Percentiles rank a stretch among this genome's conserved stretches.
Conservation (phyloP, 2,329 filamentous ascomycete genomes). For the Pyrenophora tritici-repentis region DNA sequence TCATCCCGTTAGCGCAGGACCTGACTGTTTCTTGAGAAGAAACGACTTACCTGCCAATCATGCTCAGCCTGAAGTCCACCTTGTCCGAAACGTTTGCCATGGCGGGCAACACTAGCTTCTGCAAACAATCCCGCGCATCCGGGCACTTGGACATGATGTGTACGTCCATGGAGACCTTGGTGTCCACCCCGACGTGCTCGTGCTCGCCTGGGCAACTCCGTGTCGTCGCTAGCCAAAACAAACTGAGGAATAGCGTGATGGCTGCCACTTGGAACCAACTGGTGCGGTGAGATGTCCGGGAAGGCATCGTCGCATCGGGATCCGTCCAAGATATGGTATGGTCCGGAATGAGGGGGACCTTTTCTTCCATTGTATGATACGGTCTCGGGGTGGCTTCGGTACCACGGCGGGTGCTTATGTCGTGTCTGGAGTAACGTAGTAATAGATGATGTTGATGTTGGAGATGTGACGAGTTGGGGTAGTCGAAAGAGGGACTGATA, state of each 20-base stretch:
- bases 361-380: conserved; percentile 32
- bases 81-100: conserved; percentile 84
- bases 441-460: conserved; percentile 1
- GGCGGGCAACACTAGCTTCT: conserved; percentile 77
- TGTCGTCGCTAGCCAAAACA: conserved; percentile 39
- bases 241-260: conserved; percentile 31
- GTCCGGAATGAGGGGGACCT: conserved; percentile 36
- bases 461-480: conserved; percentile 4
- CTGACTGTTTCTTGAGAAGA: background rate
- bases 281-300: conserved; percentile 11
- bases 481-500: conserved; percentile 15
- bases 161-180: conserved; percentile 77
- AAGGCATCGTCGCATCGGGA: conserved; percentile 19
- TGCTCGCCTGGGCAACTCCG: conserved; percentile 38
- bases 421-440: conserved; percentile 1
- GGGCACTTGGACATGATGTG: conserved; percentile 97
- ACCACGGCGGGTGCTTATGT: too few relatives aligned
- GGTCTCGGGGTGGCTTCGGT: conserved; percentile 1
- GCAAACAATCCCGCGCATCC: conserved; percentile 83
- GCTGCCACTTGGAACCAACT: conserved; percentile 33
- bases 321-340: conserved; percentile 6
- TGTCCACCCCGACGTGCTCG: conserved; percentile 27
- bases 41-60: conserved; percentile 73
- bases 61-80: conserved; percentile 89
- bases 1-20: background rate